phyloP scores from a whole-genome alignment of 768 basidiomycete species.

The Daedaleopsis sinensis region DNA sequence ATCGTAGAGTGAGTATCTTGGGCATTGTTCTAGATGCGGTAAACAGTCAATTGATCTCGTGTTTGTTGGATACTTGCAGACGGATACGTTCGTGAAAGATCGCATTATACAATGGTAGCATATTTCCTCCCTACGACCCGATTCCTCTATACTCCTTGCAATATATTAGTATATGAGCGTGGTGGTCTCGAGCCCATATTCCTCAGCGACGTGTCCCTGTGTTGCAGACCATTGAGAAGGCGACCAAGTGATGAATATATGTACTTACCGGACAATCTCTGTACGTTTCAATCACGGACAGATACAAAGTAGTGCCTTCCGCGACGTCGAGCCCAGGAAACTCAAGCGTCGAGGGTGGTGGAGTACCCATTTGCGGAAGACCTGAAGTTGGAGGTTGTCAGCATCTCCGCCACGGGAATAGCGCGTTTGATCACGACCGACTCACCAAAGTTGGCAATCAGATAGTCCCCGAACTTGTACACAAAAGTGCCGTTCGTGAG shows the following conservation, averaged over 20 bases:
- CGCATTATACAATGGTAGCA: too few relatives aligned
- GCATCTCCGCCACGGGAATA: too few relatives aligned
- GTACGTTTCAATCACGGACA: constrained; percentile 24
- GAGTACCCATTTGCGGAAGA: constrained; percentile 17
- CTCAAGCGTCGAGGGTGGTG: constrained; percentile 16
- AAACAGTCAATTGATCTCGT: too few relatives aligned
- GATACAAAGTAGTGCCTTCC: constrained; percentile 15
- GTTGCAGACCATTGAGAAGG: too few relatives aligned
- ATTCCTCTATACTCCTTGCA: too few relatives aligned
- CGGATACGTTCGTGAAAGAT: too few relatives aligned
- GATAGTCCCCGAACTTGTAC: constrained; percentile 23
- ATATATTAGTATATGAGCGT: not conserved
- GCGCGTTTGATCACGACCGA: not conserved
- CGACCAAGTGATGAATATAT: not conserved
- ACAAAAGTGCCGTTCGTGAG: constrained; percentile 20
- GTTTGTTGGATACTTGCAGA: too few relatives aligned
- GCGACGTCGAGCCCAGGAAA: constrained; percentile 12
- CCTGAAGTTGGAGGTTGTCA: constrained; percentile 3
- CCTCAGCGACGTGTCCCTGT: constrained; percentile 11
- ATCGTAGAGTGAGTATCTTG: not conserved
- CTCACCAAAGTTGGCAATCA: constrained; percentile 26
- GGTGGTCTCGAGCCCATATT: constrained; percentile 22
- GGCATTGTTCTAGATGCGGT: too few relatives aligned
- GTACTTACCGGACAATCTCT: constrained; percentile 23
- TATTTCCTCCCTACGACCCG: too few relatives aligned